A percentile compares a stretch with the other conserved stretches of the same genome.
Conservation (phyloP, 176 grass and related monocot genomes). For the Raddia guianensis region DNA sequence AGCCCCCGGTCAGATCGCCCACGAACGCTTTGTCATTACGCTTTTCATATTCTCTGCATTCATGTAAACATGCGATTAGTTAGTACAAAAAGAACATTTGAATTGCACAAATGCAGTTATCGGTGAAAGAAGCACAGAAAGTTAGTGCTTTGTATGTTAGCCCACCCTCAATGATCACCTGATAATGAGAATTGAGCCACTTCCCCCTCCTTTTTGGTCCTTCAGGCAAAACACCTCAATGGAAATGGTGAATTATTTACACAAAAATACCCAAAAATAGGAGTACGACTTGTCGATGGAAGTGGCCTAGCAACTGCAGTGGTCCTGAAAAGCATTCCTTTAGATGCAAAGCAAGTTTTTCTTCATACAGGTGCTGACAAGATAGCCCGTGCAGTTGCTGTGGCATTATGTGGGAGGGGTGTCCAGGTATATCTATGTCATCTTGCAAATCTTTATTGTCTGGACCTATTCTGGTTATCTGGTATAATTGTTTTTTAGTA, state of each 20-base stretch:
- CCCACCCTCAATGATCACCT: not conserved
- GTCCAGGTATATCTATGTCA: constrained; percentile 61
- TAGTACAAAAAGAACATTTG: not conserved
- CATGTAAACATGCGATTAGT: not conserved
- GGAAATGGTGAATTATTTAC: constrained; percentile 73
- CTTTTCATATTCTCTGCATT: not conserved
- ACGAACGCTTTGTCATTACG: not conserved
- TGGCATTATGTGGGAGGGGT: constrained; percentile 58
- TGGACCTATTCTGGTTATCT: not conserved
- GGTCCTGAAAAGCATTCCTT: constrained; percentile 64
- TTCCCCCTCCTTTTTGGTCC: not conserved
- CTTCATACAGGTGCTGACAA: constrained; percentile 65
- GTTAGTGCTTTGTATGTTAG: not conserved
- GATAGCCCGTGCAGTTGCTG: constrained; percentile 51
- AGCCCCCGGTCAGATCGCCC: no score
- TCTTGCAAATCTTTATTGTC: not conserved
- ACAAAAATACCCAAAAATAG: constrained; percentile 80
- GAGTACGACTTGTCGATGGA: constrained; percentile 76
- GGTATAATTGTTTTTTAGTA: not conserved
- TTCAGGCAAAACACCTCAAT: constrained; percentile 77
- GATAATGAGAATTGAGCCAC: not conserved
- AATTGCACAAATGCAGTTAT: not conserved
- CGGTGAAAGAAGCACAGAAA: not conserved
- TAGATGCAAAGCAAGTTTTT: constrained; percentile 64
- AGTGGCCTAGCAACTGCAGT: constrained; percentile 84